Evolutionary conservation across 1,284 basidiomycete species (phyloP).

Genomic region (Pseudozyma hubeiensis): DNA sequence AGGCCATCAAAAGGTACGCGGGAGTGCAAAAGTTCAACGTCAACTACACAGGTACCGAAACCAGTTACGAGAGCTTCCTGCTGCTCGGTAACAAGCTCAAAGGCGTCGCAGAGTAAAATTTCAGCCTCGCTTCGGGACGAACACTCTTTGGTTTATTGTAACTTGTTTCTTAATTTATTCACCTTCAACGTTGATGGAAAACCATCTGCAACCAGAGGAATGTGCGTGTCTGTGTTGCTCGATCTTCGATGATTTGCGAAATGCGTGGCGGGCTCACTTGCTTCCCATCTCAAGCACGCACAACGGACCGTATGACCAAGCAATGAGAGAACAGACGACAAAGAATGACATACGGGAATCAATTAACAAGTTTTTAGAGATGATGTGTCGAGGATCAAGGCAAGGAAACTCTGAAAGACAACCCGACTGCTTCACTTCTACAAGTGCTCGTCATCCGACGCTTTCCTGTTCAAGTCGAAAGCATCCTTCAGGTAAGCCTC

Average conservation of each 20-base stretch:
- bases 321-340: too few species aligned
- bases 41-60: slow-evolving; percentile 56
- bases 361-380: too few species aligned
- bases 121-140: not conserved
- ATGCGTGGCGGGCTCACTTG: too few species aligned
- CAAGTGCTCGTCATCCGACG: slow-evolving; percentile 38
- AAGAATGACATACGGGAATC: too few species aligned
- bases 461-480: slow-evolving; percentile 57
- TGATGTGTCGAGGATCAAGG: not conserved
- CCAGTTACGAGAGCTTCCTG: slow-evolving; percentile 58
- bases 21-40: slow-evolving; percentile 48
- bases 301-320: too few species aligned
- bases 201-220: too few species aligned
- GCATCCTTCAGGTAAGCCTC: slow-evolving; percentile 59
- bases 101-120: slow-evolving; percentile 17
- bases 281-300: too few species aligned
- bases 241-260: too few species aligned
- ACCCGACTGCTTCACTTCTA: not conserved
- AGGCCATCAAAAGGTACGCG: slow-evolving; percentile 47
- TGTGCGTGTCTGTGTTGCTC: too few species aligned
- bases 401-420: not conserved
- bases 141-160: not conserved
- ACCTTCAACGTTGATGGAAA: too few species aligned
- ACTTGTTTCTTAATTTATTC: too few species aligned
- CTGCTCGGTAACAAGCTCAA: slow-evolving; percentile 47